Evolutionary conservation across 345 rosid species (phyloP), one percentile per base, ranked within the genome.

Genomic region (Populus alba): DNA sequence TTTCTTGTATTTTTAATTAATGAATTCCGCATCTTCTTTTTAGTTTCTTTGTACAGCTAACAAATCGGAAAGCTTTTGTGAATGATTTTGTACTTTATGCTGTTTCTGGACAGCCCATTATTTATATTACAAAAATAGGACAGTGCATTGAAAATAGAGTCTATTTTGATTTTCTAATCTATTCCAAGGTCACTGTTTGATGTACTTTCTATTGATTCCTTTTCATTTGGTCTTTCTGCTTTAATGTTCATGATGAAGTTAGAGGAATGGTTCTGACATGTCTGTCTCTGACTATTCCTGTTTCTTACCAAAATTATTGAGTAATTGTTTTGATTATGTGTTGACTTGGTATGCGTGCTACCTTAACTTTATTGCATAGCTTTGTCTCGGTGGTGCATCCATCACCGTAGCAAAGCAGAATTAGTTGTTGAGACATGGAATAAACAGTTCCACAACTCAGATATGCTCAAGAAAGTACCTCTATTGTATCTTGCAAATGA

Each of bases 301-400:
- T 41, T 25, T 63, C 57, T 25, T 23, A 27, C 1, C 9, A 29
- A 20, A 20, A 31, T 31, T 67, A 33, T 75, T 4, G 47, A 22
- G 12, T 11, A 33, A 27, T 33, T 11, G 31, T 78, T n/a, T 35
- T 65, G 38, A 20, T 23, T 65, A 7, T 55, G 31, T 73, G 25
- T 53, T 74, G 25, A 16, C n/a, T 65, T 68, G 15, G 59, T 77
- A 22, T 74, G 72, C 29, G n/a, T 23, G 65, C 74, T 73, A 11
- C 82, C 86, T 91, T 88, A 76, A 88, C 87, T 41, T 20, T 79
- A 39, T 35, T 78, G 41, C 13, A 66, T 76, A 95, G 99, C 99
- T 72, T 62, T 94, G 84, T 96, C 99, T 2, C 99, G 91, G 81
- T 94, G 94, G 94, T 96, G 99, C 91, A 94, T 94, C 83, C 92